phyloP scores from a whole-genome alignment of 768 basidiomycete genomes.

The Boletellus ananiceps region DNA sequence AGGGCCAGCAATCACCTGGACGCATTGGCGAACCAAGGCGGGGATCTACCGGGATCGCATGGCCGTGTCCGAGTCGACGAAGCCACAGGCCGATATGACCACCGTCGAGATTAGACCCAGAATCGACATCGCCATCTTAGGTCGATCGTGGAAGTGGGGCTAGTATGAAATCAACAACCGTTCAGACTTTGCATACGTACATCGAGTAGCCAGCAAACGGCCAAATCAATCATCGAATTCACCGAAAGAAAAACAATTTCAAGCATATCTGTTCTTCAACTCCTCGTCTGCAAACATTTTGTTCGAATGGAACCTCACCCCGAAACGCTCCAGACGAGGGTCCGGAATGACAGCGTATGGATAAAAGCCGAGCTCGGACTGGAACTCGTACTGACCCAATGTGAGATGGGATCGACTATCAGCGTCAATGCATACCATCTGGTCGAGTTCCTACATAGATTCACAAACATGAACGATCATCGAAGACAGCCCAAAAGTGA shows the following conservation, averaged over 20 bases:
- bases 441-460: constrained; percentile 17
- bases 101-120: too few species aligned
- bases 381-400: constrained; percentile 17
- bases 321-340: constrained; percentile 23
- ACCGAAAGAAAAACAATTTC: neutral
- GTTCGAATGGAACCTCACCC: constrained; percentile 24
- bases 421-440: constrained; percentile 19
- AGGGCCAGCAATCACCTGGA: too few species aligned
- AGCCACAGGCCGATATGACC: too few species aligned
- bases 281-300: constrained; percentile 15
- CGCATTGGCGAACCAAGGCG: too few species aligned
- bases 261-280: constrained; percentile 19
- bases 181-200: neutral
- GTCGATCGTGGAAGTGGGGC: too few species aligned
- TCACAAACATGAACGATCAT: neutral
- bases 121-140: too few species aligned
- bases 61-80: too few species aligned
- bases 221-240: neutral
- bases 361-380: constrained; percentile 26
- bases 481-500: neutral
- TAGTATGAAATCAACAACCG: neutral
- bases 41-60: too few species aligned
- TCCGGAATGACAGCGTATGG: constrained; percentile 19
- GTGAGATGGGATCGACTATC: neutral
- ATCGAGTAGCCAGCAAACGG: neutral